These are phyloP conservation scores for Colletotrichum gloeosporioides DNA, from an alignment of 2,329 filamentous ascomycete species.

Conservation along the genomic window DNA sequence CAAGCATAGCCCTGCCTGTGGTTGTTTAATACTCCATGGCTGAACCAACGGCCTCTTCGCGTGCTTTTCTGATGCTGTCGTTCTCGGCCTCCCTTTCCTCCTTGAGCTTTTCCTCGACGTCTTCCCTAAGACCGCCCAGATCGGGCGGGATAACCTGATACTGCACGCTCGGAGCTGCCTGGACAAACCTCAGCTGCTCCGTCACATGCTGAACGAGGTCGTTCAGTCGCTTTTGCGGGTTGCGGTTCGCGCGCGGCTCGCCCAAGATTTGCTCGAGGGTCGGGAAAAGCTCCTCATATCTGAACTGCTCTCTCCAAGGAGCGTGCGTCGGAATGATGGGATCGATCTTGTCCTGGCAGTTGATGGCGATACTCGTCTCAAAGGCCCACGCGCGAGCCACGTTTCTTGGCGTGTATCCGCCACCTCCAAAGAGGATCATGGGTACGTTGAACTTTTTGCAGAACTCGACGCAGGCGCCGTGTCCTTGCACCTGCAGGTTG, in stretches of 20 bases:
- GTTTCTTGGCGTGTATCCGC: conserved; percentile 95
- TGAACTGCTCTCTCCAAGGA: conserved; percentile 88
- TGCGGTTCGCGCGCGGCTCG: conserved; percentile 78
- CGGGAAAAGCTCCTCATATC: conserved; percentile 81
- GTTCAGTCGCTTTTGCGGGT: conserved; percentile 74
- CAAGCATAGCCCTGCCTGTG: not conserved
- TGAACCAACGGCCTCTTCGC: conserved; percentile 63
- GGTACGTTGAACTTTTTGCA: conserved; percentile 84
- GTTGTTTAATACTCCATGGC: conserved; percentile 56
- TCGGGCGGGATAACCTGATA: conserved; percentile 82
- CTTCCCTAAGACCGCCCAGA: conserved; percentile 69
- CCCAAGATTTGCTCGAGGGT: conserved; percentile 75
- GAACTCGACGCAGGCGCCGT: conserved; percentile 88
- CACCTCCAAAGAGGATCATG: conserved; percentile 89
- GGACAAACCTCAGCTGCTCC: conserved; percentile 86
- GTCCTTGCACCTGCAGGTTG: conserved; percentile 94
- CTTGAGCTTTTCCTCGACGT: conserved; percentile 71
- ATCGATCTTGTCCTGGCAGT: conserved; percentile 71
- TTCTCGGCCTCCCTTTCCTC: conserved; percentile 68
- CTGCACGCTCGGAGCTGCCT: conserved; percentile 86
- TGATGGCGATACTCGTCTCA: conserved; percentile 90
- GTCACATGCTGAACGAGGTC: conserved; percentile 79
- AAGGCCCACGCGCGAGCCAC: conserved; percentile 97
- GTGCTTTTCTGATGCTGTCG: conserved; percentile 54
- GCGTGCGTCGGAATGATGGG: conserved; percentile 79